Evolutionary conservation across 768 basidiomycete species (phyloP), one percentile per base, ranked within the genome.

Genomic region (Suillus sp.): DNA sequence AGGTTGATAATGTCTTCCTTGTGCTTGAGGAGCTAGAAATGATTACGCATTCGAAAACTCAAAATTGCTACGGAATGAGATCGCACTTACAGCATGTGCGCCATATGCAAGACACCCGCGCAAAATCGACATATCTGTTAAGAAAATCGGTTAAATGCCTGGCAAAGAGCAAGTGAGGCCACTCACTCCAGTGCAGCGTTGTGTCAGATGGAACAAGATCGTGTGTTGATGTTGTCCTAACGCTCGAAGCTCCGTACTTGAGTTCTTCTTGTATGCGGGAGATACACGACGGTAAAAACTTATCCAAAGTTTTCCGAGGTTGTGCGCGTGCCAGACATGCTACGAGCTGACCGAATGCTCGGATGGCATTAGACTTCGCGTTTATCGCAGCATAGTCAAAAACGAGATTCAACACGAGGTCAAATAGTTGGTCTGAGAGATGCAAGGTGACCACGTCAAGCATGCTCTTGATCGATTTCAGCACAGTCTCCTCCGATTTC

Each of bases 131-230:
- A 95, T 82, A 74, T 94, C 92, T 93, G 66, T 42, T 20, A 51
- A 62, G 30, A 13, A 54, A 30, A 53, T 55, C 53, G 18, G 20
- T 56, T 40, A 47, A 43, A 57, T 22, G 62, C 9, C 48, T 22
- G 11, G 27, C 20, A 20, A 20, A 60, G 27, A 11, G 25, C 22
- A 51, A 50, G 35, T 37, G 22, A 54, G 51, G 37, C 37, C 59
- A 69, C 87, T 77, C 69, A 93, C 93, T 95, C 92, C 95, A 97
- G 73, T 97, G 95, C 59, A 98, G 79, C 8, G 93, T 94, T 7
- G 92, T 93, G 68, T 94, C 92, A 3, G 91, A 92, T 8, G 92
- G 89, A 3, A 91, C 83, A 11, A 89, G 87, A 40, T 84, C 81
- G 67, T 89, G 86, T 5, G 84, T 83, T 1, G 90, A 91, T 2